These are phyloP conservation scores for Solanum virginianum DNA, from an alignment of 257 asterid species.

Conservation along the genomic window DNA sequence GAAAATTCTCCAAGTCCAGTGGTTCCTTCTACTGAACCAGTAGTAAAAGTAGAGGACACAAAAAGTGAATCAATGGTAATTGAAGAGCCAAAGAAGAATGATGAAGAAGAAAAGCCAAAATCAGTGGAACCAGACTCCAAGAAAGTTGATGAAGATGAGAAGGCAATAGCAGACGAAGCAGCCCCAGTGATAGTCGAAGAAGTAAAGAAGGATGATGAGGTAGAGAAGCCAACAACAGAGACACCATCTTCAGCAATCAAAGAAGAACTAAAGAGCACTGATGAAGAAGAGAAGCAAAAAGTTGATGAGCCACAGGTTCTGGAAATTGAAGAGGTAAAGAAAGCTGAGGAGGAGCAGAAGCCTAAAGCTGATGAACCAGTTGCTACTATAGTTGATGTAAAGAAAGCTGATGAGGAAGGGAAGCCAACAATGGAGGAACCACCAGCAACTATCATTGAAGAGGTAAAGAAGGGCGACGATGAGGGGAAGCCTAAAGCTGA, in stretches of 20 bases:
- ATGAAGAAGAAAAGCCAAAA: not conserved
- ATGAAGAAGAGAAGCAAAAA: not conserved
- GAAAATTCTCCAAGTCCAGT: constrained; percentile 14
- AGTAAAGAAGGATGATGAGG: not conserved
- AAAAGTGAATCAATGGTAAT: not conserved
- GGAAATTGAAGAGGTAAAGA: not conserved
- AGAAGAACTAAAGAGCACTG: not conserved
- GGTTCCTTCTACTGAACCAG: constrained; percentile 18
- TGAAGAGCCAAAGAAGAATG: not conserved
- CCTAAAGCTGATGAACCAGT: not conserved
- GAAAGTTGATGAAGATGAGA: not conserved
- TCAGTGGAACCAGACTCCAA: not conserved
- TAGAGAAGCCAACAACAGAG: not conserved
- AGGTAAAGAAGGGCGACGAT: not conserved
- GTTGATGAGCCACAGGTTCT: not conserved
- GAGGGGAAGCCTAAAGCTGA: not conserved
- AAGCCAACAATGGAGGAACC: not conserved
- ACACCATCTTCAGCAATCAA: not conserved
- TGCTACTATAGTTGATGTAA: not conserved
- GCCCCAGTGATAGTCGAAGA: not conserved
- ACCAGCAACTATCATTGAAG: not conserved
- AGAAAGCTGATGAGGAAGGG: not conserved
- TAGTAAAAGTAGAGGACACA: constrained; percentile 6
- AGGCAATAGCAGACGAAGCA: not conserved
- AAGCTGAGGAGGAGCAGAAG: not conserved